These are phyloP conservation scores for Grifola frondosa DNA, from an alignment of 1,284 basidiomycete species.

Conservation along the genomic window DNA sequence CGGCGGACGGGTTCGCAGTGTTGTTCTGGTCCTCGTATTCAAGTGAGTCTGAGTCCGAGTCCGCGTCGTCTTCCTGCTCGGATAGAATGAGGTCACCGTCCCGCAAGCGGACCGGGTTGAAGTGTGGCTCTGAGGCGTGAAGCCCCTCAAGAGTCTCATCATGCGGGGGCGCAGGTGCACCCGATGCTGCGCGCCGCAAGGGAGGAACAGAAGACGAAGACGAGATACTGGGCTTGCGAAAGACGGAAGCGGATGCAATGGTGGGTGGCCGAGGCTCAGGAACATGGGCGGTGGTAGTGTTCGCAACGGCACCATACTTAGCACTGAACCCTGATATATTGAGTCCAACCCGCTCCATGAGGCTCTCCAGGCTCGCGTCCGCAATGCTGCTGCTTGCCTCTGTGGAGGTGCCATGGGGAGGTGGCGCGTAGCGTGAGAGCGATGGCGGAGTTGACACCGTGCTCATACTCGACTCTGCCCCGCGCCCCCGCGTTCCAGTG, in stretches of 20 bases:
- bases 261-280: constrained; percentile 1
- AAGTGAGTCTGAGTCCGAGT: constrained; percentile 59
- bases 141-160: not conserved
- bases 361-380: constrained; percentile 43
- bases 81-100: constrained; percentile 25
- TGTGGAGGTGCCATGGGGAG: constrained; percentile 33
- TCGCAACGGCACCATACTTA: not conserved
- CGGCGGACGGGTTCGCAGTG: constrained; percentile 30
- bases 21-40: constrained; percentile 40
- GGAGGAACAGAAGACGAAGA: constrained; percentile 9
- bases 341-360: constrained; percentile 54
- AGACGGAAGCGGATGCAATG: constrained; percentile 9
- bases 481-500: constrained; percentile 15
- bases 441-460: constrained; percentile 67
- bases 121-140: constrained; percentile 8
- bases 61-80: constrained; percentile 34
- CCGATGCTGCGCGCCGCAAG: constrained; percentile 10
- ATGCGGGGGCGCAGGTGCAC: constrained; percentile 4
- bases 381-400: constrained; percentile 42
- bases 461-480: constrained; percentile 59
- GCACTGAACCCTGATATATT: constrained; percentile 18
- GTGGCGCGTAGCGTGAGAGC: constrained; percentile 55
- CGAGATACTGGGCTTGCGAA: constrained; percentile 7
- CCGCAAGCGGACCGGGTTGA: constrained; percentile 26
- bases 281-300: not conserved